A percentile compares a stretch with the other conserved stretches of the same genome.
phyloP scores from a whole-genome alignment of 2,329 filamentous ascomycete species.

The Penicillium vulpinum region DNA sequence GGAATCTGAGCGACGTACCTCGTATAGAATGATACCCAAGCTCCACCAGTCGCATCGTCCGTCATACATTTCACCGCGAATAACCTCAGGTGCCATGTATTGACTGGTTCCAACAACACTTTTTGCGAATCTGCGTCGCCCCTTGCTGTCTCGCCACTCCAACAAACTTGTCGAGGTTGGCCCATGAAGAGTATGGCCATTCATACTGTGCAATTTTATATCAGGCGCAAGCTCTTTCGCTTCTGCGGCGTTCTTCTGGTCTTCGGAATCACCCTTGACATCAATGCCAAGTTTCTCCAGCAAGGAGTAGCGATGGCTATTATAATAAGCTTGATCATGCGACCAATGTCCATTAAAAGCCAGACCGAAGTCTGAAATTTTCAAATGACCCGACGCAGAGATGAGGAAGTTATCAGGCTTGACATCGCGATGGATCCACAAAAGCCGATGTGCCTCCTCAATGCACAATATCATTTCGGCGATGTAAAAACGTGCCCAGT shows the following conservation, averaged over 20 bases:
- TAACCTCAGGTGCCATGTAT: constrained; percentile 97
- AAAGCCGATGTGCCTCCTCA: constrained; percentile 83
- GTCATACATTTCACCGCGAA: constrained; percentile 79
- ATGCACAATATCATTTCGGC: constrained; percentile 96
- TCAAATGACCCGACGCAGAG: constrained; percentile 81
- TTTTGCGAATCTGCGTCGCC: constrained; percentile 71
- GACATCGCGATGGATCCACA: constrained; percentile 91
- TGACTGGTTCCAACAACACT: constrained; percentile 94
- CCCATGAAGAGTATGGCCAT: constrained; percentile 35
- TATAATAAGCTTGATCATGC: constrained; percentile 85
- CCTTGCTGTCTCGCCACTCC: constrained; percentile 67
- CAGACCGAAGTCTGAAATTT: constrained; percentile 94
- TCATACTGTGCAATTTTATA: constrained; percentile 24
- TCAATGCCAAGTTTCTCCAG: constrained; percentile 73
- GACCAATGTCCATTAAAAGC: constrained; percentile 95
- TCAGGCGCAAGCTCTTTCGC: constrained; percentile 14
- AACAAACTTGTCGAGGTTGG: constrained; percentile 55
- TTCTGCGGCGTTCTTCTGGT: constrained; percentile 58
- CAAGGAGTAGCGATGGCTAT: constrained; percentile 75
- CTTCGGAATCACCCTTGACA: constrained; percentile 71
- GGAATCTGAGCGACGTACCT: constrained; percentile 48
- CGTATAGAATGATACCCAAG: constrained; percentile 88
- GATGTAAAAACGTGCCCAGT: constrained; percentile 79
- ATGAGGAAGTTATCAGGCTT: constrained; percentile 98
- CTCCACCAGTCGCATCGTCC: constrained; percentile 97